Percentiles rank a stretch among this genome's conserved stretches.
phyloP scores from a whole-genome alignment of 2,329 filamentous ascomycete species.

The Ophiobolus disseminans region DNA sequence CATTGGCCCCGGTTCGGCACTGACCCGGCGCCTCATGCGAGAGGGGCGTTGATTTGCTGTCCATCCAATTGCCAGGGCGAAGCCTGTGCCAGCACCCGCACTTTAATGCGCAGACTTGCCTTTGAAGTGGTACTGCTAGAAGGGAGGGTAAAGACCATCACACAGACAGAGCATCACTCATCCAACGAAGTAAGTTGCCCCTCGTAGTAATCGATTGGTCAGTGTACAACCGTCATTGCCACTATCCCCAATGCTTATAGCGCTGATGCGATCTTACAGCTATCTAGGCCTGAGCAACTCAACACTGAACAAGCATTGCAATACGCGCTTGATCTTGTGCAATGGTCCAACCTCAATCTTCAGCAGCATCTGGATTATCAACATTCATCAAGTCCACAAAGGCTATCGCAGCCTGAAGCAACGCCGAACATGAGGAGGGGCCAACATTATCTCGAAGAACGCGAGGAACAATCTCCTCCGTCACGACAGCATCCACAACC shows the following conservation, averaged over 20 bases:
- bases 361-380: constrained; percentile 22
- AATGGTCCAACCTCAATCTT: constrained; percentile 29
- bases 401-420: constrained; percentile 16
- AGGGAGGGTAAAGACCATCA: constrained; percentile 25
- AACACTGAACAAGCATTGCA: constrained; percentile 25
- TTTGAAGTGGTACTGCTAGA: constrained; percentile 26
- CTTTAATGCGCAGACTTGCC: constrained; percentile 34
- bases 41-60: constrained; percentile 33
- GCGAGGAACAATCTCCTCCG: constrained; percentile 31
- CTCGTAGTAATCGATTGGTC: background rate
- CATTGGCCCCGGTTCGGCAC: constrained; percentile 21
- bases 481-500: constrained; percentile 17
- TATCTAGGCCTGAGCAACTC: constrained; percentile 14
- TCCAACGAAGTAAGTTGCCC: constrained; percentile 27
- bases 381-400: constrained; percentile 16
- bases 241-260: constrained; percentile 1
- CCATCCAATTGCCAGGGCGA: constrained; percentile 30
- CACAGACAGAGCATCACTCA: constrained; percentile 25
- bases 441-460: constrained; percentile 27
- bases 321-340: constrained; percentile 34
- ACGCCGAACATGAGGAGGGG: constrained; percentile 32
- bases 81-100: constrained; percentile 30
- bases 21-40: constrained; percentile 26
- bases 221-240: constrained; percentile 2
- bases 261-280: constrained; percentile 22